Base-by-base conservation (phyloP, 2,329 filamentous ascomycete genomes). In the Cytospora paraplurivora region DNA sequence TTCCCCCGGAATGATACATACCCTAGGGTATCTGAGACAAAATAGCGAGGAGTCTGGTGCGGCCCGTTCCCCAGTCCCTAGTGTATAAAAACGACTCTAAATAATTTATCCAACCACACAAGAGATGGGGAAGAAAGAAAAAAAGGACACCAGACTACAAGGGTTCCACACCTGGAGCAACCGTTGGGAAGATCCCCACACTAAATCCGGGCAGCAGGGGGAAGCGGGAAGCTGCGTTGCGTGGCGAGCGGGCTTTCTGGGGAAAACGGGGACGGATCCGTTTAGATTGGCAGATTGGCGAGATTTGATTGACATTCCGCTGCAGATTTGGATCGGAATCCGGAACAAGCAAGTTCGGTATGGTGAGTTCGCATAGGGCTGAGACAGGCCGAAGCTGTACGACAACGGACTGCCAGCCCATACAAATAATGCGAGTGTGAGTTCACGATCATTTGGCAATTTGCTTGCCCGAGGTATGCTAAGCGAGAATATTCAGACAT, bases 131-230 rank as follows among this genome's bases (percentile, higher is more conserved):
- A 44, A 59, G 33, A 34, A 41, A 34, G 49, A 35, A 27, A 50
- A 59, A 50, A 59, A n/a, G n/a, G n/a, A n/a, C n/a, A 56, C 34
- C 27, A 35, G 21, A 19, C 2, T 35, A 62, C 58, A 47, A 35
- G 62, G 62, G 55, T 33, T 61, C 58, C 59, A 54, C 44, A 41
- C 37, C 49, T 52, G 47, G 44, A 19, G 44, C 21, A 53, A 59
- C 50, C 27, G 34, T 21, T 38, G 47, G 32, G 37, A 50, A 41
- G 35, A 33, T 38, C 47, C 44, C 56, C 15, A 34, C 15, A 37
- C 44, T 49, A 50, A 19, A 10, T n/a, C 8, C 44, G 44, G 44
- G 44, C 44, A 47, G 33, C 34, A n/a, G 27, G 44, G 44, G 44
- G 44, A 47, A 19, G 44, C 44, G 44, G 44, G 44, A 47, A 47